These are phyloP conservation scores for Elsinoe australis DNA, from an alignment of 2,329 filamentous ascomycete species.

Conservation along the genomic window DNA sequence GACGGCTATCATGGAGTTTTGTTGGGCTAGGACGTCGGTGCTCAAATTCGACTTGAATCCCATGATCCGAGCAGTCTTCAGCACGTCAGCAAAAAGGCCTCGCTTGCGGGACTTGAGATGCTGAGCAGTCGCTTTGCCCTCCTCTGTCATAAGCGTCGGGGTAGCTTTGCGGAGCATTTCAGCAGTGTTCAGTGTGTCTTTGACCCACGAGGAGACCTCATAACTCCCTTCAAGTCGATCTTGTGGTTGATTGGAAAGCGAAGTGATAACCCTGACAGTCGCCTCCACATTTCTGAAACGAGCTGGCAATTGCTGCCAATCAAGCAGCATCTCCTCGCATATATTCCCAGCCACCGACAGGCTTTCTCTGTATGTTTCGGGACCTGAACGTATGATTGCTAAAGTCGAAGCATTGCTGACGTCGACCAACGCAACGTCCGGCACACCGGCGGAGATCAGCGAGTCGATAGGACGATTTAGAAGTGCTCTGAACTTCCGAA, in stretches of 20 bases:
- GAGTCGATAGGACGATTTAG: conserved; percentile 67
- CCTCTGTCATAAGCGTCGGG: conserved; percentile 69
- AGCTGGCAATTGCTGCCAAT: conserved; percentile 43
- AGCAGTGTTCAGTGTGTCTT: conserved; percentile 17
- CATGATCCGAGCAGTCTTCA: conserved; percentile 80
- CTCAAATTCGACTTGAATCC: conserved; percentile 78
- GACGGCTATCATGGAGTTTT: conserved; percentile 62
- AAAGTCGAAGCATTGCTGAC: too few relatives aligned
- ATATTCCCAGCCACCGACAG: neutral
- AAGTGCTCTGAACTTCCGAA: conserved; percentile 78
- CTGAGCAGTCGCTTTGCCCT: conserved; percentile 76
- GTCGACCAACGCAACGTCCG: too few relatives aligned
- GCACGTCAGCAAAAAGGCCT: conserved; percentile 78
- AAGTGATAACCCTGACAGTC: conserved; percentile 68
- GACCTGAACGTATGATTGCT: too few relatives aligned
- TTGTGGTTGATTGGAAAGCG: conserved; percentile 48
- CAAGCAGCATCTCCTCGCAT: conserved; percentile 20
- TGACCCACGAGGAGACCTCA: conserved; percentile 18
- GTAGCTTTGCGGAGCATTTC: conserved; percentile 74
- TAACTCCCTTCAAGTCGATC: conserved; percentile 49
- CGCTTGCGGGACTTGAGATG: conserved; percentile 87
- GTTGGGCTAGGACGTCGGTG: conserved; percentile 62
- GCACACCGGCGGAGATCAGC: conserved; percentile 37
- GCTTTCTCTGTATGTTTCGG: conserved; percentile 1
- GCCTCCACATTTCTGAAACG: conserved; percentile 63